Evolutionary conservation across 148 eudicot genomes (phyloP), one percentile per base, ranked within the genome.

Genomic region (Rhododendron henanense): DNA sequence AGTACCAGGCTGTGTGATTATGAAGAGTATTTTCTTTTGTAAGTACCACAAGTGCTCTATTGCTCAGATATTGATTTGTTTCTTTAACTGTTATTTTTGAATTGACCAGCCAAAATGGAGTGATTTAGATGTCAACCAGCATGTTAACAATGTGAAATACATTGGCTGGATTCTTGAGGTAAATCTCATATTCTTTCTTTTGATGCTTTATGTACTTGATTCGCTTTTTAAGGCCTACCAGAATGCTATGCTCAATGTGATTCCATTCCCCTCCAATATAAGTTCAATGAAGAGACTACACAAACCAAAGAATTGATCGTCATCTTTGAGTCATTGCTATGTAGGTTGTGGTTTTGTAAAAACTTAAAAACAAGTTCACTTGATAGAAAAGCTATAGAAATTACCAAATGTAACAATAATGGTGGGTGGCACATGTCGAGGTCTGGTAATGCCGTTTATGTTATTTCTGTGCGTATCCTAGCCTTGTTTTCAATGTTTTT

Each of bases 81-180:
- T 79, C 41, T 63, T 69, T 65, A 8, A 76, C 51, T 88, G 79
- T 25, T 85, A 10, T 41, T 18, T 79, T 87, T 77, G 28, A 39
- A 37, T 86, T 85, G 33, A 90, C 91, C 93, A 97, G 99, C 96
- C 99, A 74, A 93, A 91, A 83, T 95, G 99, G 99, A 95, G 93
- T 87, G 98, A 97, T 90, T 85, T 97, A 88, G 99, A 97, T 93
- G 93, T 97, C 85, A 97, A 97, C 88, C 98, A 93, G 91, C 99
- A 97, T 90, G 99, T 95, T 85, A 97, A 97, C 90, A 97, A 97
- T 92, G 99, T 95, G 86, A 97, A 97, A 86, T 97, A 97, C 87
- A 88, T 97, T 86, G 95, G 94, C 33, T 97, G 98, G 99, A 93
- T 95, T 89, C 98, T 97, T 84, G 99, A 97, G 99, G 99, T 97